Conservation (phyloP, 2,329 filamentous ascomycete genomes). For the Colletotrichum tofieldiae region DNA sequence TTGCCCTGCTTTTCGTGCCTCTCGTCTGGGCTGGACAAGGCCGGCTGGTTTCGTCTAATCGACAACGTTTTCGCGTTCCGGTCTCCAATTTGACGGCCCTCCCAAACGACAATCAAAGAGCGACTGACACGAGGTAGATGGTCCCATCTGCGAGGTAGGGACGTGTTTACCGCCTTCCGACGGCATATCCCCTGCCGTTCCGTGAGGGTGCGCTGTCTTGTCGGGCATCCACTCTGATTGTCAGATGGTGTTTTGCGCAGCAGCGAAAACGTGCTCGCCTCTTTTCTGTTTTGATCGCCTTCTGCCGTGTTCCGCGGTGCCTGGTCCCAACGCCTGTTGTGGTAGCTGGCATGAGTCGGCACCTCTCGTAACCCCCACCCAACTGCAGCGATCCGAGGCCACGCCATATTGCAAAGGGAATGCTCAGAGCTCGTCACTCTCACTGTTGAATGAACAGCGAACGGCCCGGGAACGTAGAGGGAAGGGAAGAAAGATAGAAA, state of each 20-base stretch:
- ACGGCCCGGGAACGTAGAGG: not conserved
- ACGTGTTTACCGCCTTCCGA: conserved; percentile 31
- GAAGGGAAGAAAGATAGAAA: not conserved
- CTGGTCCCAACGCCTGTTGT: conserved; percentile 16
- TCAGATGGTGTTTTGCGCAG: conserved; percentile 8
- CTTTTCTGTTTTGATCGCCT: not conserved
- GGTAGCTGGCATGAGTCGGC: conserved; percentile 2
- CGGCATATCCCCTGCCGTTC: conserved; percentile 11
- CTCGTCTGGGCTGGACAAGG: conserved; percentile 2
- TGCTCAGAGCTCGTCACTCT: conserved; percentile 35
- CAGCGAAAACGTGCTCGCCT: not conserved
- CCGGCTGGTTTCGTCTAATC: conserved; percentile 30
- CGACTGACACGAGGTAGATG: conserved; percentile 4
- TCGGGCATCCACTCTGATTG: not conserved
- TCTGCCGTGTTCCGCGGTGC: conserved; percentile 15
- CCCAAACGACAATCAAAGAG: conserved; percentile 5
- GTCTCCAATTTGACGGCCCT: conserved; percentile 21
- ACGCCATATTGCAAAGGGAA: conserved; percentile 33
- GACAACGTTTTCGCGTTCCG: not conserved
- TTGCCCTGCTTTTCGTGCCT: conserved; percentile 21
- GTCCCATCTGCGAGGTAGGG: conserved; percentile 21
- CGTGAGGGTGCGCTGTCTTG: conserved; percentile 30
- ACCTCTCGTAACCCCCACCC: conserved; percentile 12
- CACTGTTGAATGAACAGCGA: not conserved
- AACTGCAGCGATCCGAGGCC: conserved; percentile 1